phyloP scores from a whole-genome alignment of 2,329 filamentous ascomycete species.

The Colletotrichum lindemuthianum region DNA sequence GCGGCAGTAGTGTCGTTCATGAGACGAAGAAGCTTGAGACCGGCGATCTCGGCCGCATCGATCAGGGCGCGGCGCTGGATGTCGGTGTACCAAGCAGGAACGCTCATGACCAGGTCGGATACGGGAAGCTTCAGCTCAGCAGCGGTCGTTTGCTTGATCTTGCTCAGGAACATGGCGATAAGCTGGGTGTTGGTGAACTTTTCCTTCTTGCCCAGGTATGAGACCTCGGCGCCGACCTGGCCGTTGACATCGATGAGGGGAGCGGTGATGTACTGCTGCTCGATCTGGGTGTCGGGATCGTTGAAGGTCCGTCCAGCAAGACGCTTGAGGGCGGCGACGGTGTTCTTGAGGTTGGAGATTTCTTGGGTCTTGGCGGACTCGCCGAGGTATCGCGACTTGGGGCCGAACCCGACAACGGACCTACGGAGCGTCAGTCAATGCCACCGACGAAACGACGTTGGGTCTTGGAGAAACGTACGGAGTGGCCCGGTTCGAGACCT shows the following conservation, averaged over 20 bases:
- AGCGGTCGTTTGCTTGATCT: slow-evolving; percentile 88
- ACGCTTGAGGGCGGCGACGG: slow-evolving; percentile 90
- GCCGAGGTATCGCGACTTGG: slow-evolving; percentile 92
- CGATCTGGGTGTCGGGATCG: slow-evolving; percentile 92
- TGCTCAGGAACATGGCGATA: slow-evolving; percentile 93
- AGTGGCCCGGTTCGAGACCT: slow-evolving; percentile 97
- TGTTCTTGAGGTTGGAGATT: slow-evolving; percentile 99
- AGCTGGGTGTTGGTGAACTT: slow-evolving; percentile 95
- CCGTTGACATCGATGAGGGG: slow-evolving; percentile 89
- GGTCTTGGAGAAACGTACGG: slow-evolving; percentile 74
- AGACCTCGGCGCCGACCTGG: slow-evolving; percentile 93
- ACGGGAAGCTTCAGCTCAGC: slow-evolving; percentile 91
- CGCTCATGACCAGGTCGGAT: slow-evolving; percentile 91
- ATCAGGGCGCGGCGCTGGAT: slow-evolving; percentile 88
- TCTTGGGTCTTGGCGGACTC: slow-evolving; percentile 98
- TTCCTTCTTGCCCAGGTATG: slow-evolving; percentile 93
- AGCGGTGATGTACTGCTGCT: slow-evolving; percentile 91
- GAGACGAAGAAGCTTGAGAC: slow-evolving; percentile 89
- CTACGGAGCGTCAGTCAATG: slow-evolving; percentile 55
- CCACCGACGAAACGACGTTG: slow-evolving; percentile 32
- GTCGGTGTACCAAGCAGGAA: slow-evolving; percentile 97
- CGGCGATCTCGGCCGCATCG: slow-evolving; percentile 92
- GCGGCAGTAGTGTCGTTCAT: slow-evolving; percentile 99
- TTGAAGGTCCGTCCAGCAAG: slow-evolving; percentile 86
- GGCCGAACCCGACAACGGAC: slow-evolving; percentile 93